phyloP scores from a whole-genome alignment of 768 basidiomycete species.

The Cantharellus cinnabarinus region DNA sequence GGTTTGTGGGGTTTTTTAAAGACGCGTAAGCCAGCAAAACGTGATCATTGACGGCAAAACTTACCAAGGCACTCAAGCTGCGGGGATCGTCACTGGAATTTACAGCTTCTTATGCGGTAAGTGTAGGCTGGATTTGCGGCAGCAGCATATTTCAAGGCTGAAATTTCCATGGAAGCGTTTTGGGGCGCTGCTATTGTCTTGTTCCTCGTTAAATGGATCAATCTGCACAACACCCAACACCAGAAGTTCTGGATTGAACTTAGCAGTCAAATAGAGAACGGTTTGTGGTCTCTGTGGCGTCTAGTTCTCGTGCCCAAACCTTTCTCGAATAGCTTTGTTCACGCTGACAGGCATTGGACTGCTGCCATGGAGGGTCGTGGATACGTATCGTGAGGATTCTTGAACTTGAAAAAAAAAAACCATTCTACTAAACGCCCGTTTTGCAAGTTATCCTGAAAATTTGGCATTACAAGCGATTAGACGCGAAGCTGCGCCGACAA shows the following conservation, averaged over 20 bases:
- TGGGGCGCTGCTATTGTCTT: conserved; percentile 76
- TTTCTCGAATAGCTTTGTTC: conserved; percentile 34
- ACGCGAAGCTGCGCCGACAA: conserved; percentile 34
- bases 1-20: conserved; percentile 72
- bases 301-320: not conserved
- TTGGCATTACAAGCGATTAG: conserved; percentile 48
- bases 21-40: conserved; percentile 35
- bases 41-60: not conserved
- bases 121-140: conserved; percentile 7
- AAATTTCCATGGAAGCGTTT: conserved; percentile 29
- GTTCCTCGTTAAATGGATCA: conserved; percentile 46
- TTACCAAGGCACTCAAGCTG: conserved; percentile 20
- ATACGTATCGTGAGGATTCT: conserved; percentile 43
- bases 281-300: conserved; percentile 17
- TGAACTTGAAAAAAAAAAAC: not conserved
- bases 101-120: conserved; percentile 58
- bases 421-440: no score
- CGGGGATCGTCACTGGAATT: conserved; percentile 51
- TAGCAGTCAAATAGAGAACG: conserved; percentile 55
- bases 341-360: conserved; percentile 61
- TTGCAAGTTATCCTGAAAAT: conserved; percentile 32
- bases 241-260: conserved; percentile 74
- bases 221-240: conserved; percentile 41
- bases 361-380: conserved; percentile 53
- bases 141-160: not conserved